phyloP scores from a whole-genome alignment of 192 early-diverging fungal species.

The Coemansia nantahalensis region DNA sequence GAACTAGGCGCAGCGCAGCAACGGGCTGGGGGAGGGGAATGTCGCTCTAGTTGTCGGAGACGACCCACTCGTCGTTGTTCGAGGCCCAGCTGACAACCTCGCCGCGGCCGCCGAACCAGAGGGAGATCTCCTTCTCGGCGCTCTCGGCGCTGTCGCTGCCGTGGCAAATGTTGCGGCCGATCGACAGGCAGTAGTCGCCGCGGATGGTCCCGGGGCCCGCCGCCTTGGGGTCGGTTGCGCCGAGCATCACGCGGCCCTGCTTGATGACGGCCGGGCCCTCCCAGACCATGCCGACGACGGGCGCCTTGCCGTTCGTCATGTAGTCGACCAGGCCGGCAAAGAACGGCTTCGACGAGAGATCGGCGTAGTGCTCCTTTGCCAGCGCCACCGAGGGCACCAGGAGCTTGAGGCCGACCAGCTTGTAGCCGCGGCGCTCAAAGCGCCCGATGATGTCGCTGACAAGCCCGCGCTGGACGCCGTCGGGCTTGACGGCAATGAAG shows the following conservation, averaged over 20 bases:
- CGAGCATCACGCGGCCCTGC: conserved; percentile 84
- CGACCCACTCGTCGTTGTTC: conserved; percentile 66
- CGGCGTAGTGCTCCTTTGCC: conserved; percentile 86
- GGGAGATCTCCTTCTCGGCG: conserved; percentile 74
- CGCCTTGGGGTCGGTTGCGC: conserved; percentile 88
- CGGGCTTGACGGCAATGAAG: conserved; percentile 78
- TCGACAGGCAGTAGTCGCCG: conserved; percentile 74
- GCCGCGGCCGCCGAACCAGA: conserved; percentile 70
- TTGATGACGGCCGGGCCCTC: conserved; percentile 83
- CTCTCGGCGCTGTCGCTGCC: conserved; percentile 83
- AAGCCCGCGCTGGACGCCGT: conserved; percentile 83
- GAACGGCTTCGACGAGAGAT: conserved; percentile 83
- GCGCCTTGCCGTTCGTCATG: conserved; percentile 86
- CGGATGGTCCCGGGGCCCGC: conserved; percentile 88
- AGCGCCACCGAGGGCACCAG: conserved; percentile 59
- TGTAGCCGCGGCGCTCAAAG: conserved; percentile 89
- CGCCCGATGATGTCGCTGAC: conserved; percentile 83
- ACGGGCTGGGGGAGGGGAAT: too few species aligned
- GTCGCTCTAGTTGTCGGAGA: conserved; percentile 68
- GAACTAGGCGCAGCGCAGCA: too few species aligned
- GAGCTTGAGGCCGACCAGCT: conserved; percentile 83
- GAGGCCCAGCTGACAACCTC: conserved; percentile 62
- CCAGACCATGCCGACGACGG: conserved; percentile 83
- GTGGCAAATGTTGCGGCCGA: conserved; percentile 84
- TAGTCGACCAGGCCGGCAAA: conserved; percentile 87